Evolutionary conservation across 257 asterid genomes (phyloP), one percentile per base, ranked within the genome.

Genomic region (Solanum chilense): DNA sequence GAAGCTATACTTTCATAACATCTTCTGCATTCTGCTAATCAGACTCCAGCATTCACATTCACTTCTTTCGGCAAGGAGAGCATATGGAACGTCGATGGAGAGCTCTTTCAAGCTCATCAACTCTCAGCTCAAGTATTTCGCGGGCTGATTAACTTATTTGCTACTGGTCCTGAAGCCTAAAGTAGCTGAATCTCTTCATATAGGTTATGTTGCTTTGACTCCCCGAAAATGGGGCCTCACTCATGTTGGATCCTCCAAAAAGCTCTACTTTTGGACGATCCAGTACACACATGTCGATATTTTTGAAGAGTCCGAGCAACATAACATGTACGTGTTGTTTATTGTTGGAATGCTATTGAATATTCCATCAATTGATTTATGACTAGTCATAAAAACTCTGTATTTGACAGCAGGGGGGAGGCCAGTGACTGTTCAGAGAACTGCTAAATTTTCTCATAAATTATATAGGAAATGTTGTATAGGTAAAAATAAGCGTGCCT

Each of bases 111-210:
- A 80, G 99, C 98, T 25, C 99, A 96, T 81, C 90, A 91, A 92
- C 95, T 97, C 82, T 95, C 99, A 21, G 99, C 97, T 69, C 99
- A 96, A 93, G 99, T 96, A 71, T 96, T 94, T 69, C 97, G 97
- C 15, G 99, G 99, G 90, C 96, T 97, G 71, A 91, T 96, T 87
- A 92, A 93, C 93, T 82, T 97, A 90, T 97, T 96, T 86, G 99
- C 98, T n/a, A 88, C 94, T 23, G 99, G 99, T 47, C 98, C 99
- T 60, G 92, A 90, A 45, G 92, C 91, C 49, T 95, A 91, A 80
- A 49, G 78, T 33, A 23, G 1, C 23, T 69, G 75, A 68, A 68
- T 27, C 37, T 68, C 73, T 66, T 66, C 10, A 66, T 1, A 66
- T 66, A 13, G n/a, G 41, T 3, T 70, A 70, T 70, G 77, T 16